Conservation (phyloP, 495 filamentous ascomycete species). For the Talaromyces liani region DNA sequence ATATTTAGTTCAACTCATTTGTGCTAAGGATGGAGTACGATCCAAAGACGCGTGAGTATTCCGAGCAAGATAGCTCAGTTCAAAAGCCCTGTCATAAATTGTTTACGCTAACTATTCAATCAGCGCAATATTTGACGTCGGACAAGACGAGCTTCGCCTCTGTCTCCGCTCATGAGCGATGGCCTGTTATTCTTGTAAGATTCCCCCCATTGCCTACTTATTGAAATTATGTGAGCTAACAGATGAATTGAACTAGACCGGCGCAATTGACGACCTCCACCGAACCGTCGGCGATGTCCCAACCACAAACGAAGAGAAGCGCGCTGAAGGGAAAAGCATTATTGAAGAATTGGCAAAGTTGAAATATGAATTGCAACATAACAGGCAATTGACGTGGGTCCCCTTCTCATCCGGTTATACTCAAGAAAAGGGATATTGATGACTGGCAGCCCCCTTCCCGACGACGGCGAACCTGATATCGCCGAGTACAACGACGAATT, state of each 20-base stretch:
- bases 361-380: conserved; percentile 94
- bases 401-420: not conserved
- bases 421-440: not conserved
- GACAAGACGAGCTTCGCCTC: conserved; percentile 85
- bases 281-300: conserved; percentile 51
- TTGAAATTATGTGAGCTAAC: conserved; percentile 1
- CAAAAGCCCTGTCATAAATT: not conserved
- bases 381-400: conserved; percentile 66
- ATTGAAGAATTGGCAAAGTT: conserved; percentile 70
- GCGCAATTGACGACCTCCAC: conserved; percentile 91
- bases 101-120: conserved; percentile 13
- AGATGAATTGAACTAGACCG: conserved; percentile 52
- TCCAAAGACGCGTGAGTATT: conserved; percentile 50
- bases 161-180: conserved; percentile 72
- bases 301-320: conserved; percentile 53
- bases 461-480: conserved; percentile 76
- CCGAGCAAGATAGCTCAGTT: conserved; percentile 17
- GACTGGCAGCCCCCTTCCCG: conserved; percentile 57
- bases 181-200: conserved; percentile 86
- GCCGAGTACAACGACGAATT: conserved; percentile 81
- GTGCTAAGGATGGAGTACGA: conserved; percentile 50
- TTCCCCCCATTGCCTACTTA: not conserved
- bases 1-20: not conserved
- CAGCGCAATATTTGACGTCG: conserved; percentile 71
- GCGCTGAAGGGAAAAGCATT: conserved; percentile 77